These are phyloP conservation scores for Reticulascus tulasneorum DNA, from an alignment of 2,329 filamentous ascomycete genomes.

Conservation along the genomic window DNA sequence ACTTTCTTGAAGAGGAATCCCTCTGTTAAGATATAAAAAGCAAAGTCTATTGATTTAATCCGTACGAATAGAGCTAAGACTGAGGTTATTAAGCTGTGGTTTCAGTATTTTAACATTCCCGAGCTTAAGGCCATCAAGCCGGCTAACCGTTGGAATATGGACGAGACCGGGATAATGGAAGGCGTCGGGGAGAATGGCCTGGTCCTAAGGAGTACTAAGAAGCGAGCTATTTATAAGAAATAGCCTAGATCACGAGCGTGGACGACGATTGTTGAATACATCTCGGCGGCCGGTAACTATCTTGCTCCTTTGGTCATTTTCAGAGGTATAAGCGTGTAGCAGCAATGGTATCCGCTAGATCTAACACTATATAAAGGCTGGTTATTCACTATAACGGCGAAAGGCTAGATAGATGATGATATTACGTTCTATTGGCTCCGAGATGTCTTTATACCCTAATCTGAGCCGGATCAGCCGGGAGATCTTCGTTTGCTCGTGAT, in stretches of 20 bases:
- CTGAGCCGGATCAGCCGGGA: background rate
- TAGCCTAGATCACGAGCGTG: constrained; percentile 11
- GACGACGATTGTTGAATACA: constrained; percentile 16
- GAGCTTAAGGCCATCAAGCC: constrained; percentile 1
- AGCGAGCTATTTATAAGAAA: constrained; percentile 5
- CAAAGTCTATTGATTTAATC: background rate
- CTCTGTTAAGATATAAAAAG: background rate
- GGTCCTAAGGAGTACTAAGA: constrained; percentile 6
- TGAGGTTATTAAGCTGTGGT: constrained; percentile 1
- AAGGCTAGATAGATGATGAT: constrained; percentile 18
- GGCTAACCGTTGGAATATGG: constrained; percentile 5
- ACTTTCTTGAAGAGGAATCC: constrained; percentile 3
- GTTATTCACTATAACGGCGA: constrained; percentile 15
- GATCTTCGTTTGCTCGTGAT: constrained; percentile 13
- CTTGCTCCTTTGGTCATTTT: constrained; percentile 17
- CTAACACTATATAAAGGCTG: constrained; percentile 8
- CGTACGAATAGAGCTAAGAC: constrained; percentile 1
- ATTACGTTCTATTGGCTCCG: constrained; percentile 15
- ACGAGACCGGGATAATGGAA: constrained; percentile 9
- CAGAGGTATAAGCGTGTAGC: constrained; percentile 15
- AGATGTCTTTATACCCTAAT: constrained; percentile 14
- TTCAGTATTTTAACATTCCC: background rate
- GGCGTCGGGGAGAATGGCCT: constrained; percentile 6
- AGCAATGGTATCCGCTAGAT: constrained; percentile 14
- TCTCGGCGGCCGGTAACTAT: constrained; percentile 8